Base-by-base conservation (phyloP, 805 yeast species). In the Candida corydali region DNA sequence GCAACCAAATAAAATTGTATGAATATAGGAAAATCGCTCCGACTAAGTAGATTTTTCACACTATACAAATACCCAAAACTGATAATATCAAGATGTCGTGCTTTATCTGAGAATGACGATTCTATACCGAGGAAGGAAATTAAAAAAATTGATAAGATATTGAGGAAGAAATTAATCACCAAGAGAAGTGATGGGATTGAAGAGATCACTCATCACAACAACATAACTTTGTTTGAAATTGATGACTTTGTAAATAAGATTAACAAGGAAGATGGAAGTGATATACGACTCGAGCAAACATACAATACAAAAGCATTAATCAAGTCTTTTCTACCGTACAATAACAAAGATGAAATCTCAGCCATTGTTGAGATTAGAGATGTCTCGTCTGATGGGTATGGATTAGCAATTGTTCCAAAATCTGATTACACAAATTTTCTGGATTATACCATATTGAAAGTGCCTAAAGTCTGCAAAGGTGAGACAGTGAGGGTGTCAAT, bases 391-490 rank as follows among this genome's bases (percentile, higher is more conserved):
- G 65, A 60, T 32, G 73, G 68, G 1, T 61, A 56, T 6, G 72
- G 73, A 0, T 25, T 65, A 9, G 73, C 55, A 0, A 28, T 67
- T 6, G 44, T 63, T 2, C 51, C 60, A 12, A 50, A 47, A 34
- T n/a, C n/a, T n/a, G 42, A 41, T 4, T 41, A 44, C 10, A 30
- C 35, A n/a, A 45, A 43, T 3, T 42, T 49, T 24, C 44, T 45
- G 5, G 36, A 34, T 25, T 56, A 33, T 36, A 52, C 60, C 1
- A 50, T 63, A 8, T 43, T 65, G 5, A 45, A 43, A 26, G 54
- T 69, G 1, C 73, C 74, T 7, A 66, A 67, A 31, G 52, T 71
- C 1, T 41, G 60, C 3, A 53, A 54, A 1, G 75, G 74, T 2
- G 73, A 69, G 37, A 41, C 42, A 24, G 70, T 63, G 1, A 40